Conservation (phyloP, 176 grass and related monocot species). For the Leersia perrieri region DNA sequence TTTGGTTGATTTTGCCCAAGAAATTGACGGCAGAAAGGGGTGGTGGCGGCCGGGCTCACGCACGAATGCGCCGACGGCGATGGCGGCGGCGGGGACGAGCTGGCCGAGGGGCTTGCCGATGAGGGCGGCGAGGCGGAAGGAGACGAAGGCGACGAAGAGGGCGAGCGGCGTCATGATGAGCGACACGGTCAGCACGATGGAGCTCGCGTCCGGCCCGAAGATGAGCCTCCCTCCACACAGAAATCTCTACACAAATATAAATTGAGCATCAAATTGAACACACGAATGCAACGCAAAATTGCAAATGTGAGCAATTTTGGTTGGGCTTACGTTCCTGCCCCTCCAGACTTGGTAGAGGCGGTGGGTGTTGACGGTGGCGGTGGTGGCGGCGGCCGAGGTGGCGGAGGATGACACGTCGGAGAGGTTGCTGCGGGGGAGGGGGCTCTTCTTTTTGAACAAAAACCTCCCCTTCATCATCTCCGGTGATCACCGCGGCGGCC, state of each 20-base stretch:
- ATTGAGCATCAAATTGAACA: constrained; percentile 26
- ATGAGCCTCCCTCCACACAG: constrained; percentile 70
- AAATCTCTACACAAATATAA: constrained; percentile 37
- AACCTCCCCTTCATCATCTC: constrained; percentile 43
- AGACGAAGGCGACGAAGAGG: constrained; percentile 65
- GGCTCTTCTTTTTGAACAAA: constrained; percentile 29
- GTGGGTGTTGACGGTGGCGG: constrained; percentile 22
- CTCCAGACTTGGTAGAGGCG: constrained; percentile 82
- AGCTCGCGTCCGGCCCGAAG: constrained; percentile 89
- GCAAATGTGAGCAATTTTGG: too few species aligned
- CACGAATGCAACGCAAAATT: too few species aligned
- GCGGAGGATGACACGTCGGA: constrained; percentile 36
- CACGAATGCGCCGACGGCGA: constrained; percentile 67
- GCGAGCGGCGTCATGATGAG: constrained; percentile 72
- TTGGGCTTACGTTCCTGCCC: constrained; percentile 56
- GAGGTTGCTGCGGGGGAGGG: constrained; percentile 42
- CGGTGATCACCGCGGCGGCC: constrained; percentile 32
- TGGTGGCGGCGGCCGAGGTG: constrained; percentile 12
- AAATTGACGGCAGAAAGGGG: too few species aligned
- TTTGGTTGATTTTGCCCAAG: not conserved
- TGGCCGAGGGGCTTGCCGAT: constrained; percentile 49
- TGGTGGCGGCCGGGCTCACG: constrained; percentile 50
- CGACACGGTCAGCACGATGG: constrained; percentile 69
- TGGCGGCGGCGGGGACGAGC: constrained; percentile 52
- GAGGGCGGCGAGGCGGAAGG: constrained; percentile 52